Evolutionary conservation across 2,329 filamentous ascomycete species (phyloP).

Genomic region (Truncatella angustata): DNA sequence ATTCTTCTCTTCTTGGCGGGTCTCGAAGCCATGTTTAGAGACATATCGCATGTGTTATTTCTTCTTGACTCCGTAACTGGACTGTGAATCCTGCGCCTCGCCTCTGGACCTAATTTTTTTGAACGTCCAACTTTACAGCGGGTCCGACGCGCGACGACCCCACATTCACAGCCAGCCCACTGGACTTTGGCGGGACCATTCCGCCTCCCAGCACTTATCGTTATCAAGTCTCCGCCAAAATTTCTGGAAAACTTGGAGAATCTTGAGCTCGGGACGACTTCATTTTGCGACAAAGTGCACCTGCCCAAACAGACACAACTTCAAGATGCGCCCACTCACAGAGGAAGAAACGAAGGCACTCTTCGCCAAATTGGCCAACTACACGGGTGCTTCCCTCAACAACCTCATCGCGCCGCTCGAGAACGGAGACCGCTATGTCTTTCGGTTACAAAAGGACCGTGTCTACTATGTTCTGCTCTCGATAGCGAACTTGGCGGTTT

Average conservation of each 20-base stretch:
- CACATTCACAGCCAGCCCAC: no score
- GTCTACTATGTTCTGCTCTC: slow-evolving; percentile 84
- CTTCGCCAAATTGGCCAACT: slow-evolving; percentile 91
- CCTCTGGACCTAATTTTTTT: no score
- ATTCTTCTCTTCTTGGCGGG: slow-evolving; percentile 58
- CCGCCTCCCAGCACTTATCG: slow-evolving; percentile 5
- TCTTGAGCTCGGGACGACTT: slow-evolving; percentile 3
- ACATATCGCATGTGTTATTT: no score
- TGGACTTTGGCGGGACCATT: not conserved
- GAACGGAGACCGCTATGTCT: slow-evolving; percentile 76
- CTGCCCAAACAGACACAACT: not conserved
- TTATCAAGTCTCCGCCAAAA: slow-evolving; percentile 8
- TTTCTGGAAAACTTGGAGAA: slow-evolving; percentile 10
- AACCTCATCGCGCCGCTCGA: slow-evolving; percentile 74
- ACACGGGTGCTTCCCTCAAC: slow-evolving; percentile 83
- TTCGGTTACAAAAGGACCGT: slow-evolving; percentile 63
- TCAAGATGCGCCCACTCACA: slow-evolving; percentile 16
- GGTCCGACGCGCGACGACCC: no score
- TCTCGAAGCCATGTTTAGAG: slow-evolving; percentile 43
- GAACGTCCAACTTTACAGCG: no score
- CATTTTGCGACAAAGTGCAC: not conserved
- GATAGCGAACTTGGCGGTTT: slow-evolving; percentile 87
- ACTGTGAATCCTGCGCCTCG: no score
- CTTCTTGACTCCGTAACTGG: no score
- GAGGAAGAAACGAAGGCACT: slow-evolving; percentile 62